These are phyloP conservation scores for Jackrogersella multiformis DNA, from an alignment of 495 filamentous ascomycete genomes.

Conservation along the genomic window DNA sequence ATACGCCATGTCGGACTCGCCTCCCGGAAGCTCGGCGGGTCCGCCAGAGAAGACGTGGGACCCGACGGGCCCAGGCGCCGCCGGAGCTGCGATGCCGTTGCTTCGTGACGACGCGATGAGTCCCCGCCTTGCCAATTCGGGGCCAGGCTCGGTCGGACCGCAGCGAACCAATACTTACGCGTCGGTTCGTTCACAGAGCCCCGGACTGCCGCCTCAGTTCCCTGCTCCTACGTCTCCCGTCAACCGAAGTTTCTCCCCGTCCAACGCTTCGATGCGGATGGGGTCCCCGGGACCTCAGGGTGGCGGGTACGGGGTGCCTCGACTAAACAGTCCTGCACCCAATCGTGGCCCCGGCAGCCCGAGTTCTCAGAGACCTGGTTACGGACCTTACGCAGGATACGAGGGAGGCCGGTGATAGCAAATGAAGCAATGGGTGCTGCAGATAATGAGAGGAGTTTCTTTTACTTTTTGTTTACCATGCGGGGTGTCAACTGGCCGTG, in stretches of 20 bases:
- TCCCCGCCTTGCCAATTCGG: slow-evolving; percentile 37
- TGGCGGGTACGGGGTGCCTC: slow-evolving; percentile 33
- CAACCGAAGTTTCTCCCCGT: slow-evolving; percentile 47
- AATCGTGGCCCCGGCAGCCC: slow-evolving; percentile 31
- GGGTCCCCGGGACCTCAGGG: slow-evolving; percentile 44
- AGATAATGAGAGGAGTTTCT: slow-evolving; percentile 7
- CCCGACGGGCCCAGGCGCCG: slow-evolving; percentile 39
- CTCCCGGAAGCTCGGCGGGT: slow-evolving; percentile 43
- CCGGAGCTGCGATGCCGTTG: slow-evolving; percentile 46
- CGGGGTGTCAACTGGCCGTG: not conserved
- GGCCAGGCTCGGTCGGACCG: slow-evolving; percentile 15
- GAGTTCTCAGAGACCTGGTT: slow-evolving; percentile 18
- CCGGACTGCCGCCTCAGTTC: slow-evolving; percentile 36
- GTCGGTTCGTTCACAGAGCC: slow-evolving; percentile 40
- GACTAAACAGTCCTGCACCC: slow-evolving; percentile 29
- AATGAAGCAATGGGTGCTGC: not conserved
- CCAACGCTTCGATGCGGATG: slow-evolving; percentile 35
- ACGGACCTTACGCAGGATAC: slow-evolving; percentile 3
- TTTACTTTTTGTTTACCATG: not conserved
- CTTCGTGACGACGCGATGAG: slow-evolving; percentile 46
- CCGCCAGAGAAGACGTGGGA: slow-evolving; percentile 43
- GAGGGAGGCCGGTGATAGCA: slow-evolving; percentile 4
- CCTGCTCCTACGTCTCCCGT: slow-evolving; percentile 30
- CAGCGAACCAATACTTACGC: slow-evolving; percentile 34
- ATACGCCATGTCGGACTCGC: slow-evolving; percentile 50